Conservation (phyloP, 2,329 filamentous ascomycete species). For the Colletotrichum spinosum region DNA sequence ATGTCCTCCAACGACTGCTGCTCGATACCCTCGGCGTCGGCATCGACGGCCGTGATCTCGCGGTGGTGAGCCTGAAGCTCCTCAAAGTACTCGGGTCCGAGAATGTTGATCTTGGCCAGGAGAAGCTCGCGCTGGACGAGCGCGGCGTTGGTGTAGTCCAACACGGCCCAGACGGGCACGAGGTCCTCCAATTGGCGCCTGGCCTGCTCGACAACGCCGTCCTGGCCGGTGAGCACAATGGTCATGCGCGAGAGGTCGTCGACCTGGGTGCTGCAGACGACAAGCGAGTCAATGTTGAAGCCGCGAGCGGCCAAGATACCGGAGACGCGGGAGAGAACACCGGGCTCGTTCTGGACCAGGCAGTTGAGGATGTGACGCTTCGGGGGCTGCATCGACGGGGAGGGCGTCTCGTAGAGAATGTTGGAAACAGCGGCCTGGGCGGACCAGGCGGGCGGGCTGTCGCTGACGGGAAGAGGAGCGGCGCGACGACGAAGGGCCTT, state of each 20-base stretch:
- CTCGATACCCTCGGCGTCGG: constrained; percentile 58
- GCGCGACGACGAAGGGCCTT: constrained; percentile 95
- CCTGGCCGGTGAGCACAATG: constrained; percentile 95
- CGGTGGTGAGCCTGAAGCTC: constrained; percentile 95
- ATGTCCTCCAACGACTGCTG: constrained; percentile 57
- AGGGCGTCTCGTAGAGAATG: constrained; percentile 98
- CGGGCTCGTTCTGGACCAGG: constrained; percentile 98
- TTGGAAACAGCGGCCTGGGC: constrained; percentile 96
- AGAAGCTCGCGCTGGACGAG: constrained; percentile 96
- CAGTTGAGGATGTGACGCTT: constrained; percentile 98
- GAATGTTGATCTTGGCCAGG: constrained; percentile 94
- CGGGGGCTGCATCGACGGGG: constrained; percentile 82
- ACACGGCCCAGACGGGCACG: constrained; percentile 96
- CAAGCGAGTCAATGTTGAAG: constrained; percentile 99
- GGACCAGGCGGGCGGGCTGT: constrained; percentile 83
- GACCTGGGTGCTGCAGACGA: constrained; percentile 98
- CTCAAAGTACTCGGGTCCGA: constrained; percentile 98
- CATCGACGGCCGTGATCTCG: constrained; percentile 74
- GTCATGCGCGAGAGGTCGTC: constrained; percentile 98
- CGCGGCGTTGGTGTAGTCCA: constrained; percentile 93
- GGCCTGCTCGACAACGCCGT: constrained; percentile 97
- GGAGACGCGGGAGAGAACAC: constrained; percentile 94
- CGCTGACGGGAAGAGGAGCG: constrained; percentile 83
- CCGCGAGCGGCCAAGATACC: constrained; percentile 95
- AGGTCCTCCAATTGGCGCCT: constrained; percentile 95